Conservation (phyloP, 352 stramenopile genomes). For the Pythium guiyangense region DNA sequence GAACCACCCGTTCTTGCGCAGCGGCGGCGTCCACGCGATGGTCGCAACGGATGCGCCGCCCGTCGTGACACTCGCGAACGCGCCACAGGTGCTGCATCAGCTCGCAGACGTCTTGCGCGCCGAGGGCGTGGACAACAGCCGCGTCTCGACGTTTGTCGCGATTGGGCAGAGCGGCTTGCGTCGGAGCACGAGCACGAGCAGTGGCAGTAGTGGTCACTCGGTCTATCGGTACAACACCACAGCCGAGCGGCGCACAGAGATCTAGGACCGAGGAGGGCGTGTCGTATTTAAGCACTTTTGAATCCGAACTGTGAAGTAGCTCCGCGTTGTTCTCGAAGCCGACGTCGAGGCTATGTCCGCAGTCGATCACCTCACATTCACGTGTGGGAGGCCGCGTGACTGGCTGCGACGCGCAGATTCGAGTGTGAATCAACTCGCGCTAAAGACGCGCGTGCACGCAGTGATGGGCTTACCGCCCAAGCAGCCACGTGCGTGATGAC, state of each 20-base stretch:
- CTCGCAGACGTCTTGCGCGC: constrained; percentile 42
- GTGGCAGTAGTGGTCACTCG: constrained; percentile 10
- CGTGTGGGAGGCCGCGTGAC: too few relatives aligned
- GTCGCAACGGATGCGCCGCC: constrained; percentile 12
- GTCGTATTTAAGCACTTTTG: too few relatives aligned
- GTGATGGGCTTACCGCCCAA: not conserved
- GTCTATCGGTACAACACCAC: constrained; percentile 52
- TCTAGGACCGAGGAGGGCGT: constrained; percentile 24
- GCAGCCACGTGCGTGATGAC: not conserved
- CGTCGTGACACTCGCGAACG: constrained; percentile 41
- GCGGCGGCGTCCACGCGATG: constrained; percentile 16
- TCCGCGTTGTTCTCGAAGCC: too few relatives aligned
- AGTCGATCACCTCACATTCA: too few relatives aligned
- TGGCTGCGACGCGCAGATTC: not conserved
- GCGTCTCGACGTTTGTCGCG: constrained; percentile 44
- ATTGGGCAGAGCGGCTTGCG: constrained; percentile 40
- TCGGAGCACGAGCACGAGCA: not conserved
- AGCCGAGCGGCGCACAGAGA: constrained; percentile 57
- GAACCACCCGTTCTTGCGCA: constrained; percentile 77
- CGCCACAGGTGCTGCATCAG: constrained; percentile 35
- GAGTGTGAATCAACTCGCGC: not conserved
- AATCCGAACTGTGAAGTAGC: too few relatives aligned
- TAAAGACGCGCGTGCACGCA: not conserved
- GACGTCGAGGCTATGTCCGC: too few relatives aligned
- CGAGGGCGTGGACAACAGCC: constrained; percentile 36